These are phyloP conservation scores for Adansonia gregorii DNA, from an alignment of 441 rosid species.

Conservation along the genomic window DNA sequence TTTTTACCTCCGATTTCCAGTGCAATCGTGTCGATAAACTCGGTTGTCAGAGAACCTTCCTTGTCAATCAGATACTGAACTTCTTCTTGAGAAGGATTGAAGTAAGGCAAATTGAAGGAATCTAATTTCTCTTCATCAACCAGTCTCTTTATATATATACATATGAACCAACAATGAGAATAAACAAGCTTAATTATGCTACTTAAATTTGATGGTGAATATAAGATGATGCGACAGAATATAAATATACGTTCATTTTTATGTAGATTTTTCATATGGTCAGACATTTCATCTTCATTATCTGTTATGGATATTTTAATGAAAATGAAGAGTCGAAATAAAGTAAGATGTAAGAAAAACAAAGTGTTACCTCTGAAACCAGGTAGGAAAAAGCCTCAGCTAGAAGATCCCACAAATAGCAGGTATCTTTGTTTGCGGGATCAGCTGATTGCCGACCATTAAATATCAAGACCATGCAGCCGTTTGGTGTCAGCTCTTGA, in stretches of 20 bases:
- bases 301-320: too few species aligned
- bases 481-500: not conserved
- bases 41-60: not conserved
- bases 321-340: not conserved
- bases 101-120: not conserved
- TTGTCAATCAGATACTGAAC: not conserved
- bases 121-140: conserved; percentile 2
- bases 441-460: not conserved
- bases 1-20: not conserved
- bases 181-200: not conserved
- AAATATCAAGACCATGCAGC: not conserved
- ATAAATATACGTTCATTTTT: too few species aligned
- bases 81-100: not conserved
- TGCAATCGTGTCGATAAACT: not conserved
- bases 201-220: not conserved
- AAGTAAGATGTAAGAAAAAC: not conserved
- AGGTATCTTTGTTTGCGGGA: not conserved
- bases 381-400: not conserved
- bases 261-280: too few species aligned
- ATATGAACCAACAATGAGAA: not conserved
- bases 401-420: not conserved
- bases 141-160: not conserved
- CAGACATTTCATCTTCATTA: too few species aligned
- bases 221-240: too few species aligned
- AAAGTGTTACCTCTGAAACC: not conserved